These are phyloP conservation scores for Fusarium nisikadoi DNA, from an alignment of 2,329 filamentous ascomycete species.

Conservation along the genomic window DNA sequence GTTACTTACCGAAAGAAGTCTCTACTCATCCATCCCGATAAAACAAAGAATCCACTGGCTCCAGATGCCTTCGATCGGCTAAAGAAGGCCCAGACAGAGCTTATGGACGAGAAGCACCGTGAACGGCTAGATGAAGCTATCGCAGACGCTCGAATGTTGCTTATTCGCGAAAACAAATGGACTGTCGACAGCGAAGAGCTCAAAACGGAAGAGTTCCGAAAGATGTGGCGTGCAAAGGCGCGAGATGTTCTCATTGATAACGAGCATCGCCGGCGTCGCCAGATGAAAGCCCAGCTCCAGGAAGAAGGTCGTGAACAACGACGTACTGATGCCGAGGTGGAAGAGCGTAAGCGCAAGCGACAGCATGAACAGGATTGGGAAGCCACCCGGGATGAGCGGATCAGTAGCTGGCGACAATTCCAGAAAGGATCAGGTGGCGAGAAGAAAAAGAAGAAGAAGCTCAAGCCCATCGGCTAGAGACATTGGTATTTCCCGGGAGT, in stretches of 20 bases:
- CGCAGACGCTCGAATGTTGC: conserved; percentile 91
- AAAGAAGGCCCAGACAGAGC: conserved; percentile 90
- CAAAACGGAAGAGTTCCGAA: conserved; percentile 83
- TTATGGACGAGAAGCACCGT: conserved; percentile 95
- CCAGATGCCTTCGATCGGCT: conserved; percentile 97
- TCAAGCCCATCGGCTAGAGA: conserved; percentile 68
- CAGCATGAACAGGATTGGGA: conserved; percentile 98
- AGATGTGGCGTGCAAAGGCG: conserved; percentile 90
- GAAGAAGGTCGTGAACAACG: conserved; percentile 92
- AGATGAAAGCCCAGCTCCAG: conserved; percentile 94
- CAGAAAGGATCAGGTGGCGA: conserved; percentile 75
- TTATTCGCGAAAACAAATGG: conserved; percentile 95
- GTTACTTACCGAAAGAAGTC: conserved; percentile 94
- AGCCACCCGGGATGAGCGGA: conserved; percentile 87
- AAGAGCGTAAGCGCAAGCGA: conserved; percentile 83
- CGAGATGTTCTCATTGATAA: conserved; percentile 92
- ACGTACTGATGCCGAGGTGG: conserved; percentile 85
- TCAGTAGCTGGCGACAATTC: conserved; percentile 93
- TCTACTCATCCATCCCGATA: conserved; percentile 98
- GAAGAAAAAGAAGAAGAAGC: conserved; percentile 78
- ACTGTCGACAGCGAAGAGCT: conserved; percentile 89
- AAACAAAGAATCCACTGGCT: conserved; percentile 88
- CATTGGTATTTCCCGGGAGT: conserved; percentile 9
- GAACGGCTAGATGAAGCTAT: conserved; percentile 91
- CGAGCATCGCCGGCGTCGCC: conserved; percentile 83